Evolutionary conservation across 352 stramenopile species (phyloP).

Genomic region (Globisporangium megalacanthum): DNA sequence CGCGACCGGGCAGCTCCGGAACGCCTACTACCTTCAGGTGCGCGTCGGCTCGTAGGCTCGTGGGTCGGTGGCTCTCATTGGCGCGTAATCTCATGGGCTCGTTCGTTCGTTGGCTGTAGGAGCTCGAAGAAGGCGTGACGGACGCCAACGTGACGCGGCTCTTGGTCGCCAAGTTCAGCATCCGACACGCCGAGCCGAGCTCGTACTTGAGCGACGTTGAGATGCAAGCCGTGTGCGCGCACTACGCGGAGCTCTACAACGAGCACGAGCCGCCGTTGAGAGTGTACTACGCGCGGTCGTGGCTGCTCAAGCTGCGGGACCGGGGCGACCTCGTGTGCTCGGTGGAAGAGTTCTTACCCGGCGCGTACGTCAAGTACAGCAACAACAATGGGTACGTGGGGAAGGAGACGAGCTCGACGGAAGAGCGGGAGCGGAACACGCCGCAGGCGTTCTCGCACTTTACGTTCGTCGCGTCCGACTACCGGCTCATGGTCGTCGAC

Average conservation of each 20-base stretch:
- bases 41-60: not conserved
- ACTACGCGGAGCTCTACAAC: conserved; percentile 85
- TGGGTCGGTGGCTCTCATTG: not conserved
- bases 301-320: conserved; percentile 70
- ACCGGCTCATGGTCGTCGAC: conserved; percentile 81
- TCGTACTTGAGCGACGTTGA: conserved; percentile 84
- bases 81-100: not conserved
- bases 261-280: conserved; percentile 76
- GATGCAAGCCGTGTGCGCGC: conserved; percentile 84
- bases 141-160: conserved; percentile 23
- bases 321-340: conserved; percentile 60
- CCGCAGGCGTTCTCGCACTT: conserved; percentile 84
- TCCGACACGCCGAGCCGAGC: conserved; percentile 53
- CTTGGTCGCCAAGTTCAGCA: conserved; percentile 72
- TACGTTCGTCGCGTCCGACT: conserved; percentile 80
- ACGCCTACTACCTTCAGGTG: conserved; percentile 72
- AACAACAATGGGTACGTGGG: conserved; percentile 85
- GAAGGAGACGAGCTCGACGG: conserved; percentile 69
- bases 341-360: conserved; percentile 71
- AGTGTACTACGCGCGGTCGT: conserved; percentile 79
- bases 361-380: conserved; percentile 85
- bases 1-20: conserved; percentile 72
- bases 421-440: conserved; percentile 80
- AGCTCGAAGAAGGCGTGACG: conserved; percentile 26
- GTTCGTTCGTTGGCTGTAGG: conserved; percentile 12